Base-by-base conservation (phyloP, 257 asterid species). In the Striga asiatica region DNA sequence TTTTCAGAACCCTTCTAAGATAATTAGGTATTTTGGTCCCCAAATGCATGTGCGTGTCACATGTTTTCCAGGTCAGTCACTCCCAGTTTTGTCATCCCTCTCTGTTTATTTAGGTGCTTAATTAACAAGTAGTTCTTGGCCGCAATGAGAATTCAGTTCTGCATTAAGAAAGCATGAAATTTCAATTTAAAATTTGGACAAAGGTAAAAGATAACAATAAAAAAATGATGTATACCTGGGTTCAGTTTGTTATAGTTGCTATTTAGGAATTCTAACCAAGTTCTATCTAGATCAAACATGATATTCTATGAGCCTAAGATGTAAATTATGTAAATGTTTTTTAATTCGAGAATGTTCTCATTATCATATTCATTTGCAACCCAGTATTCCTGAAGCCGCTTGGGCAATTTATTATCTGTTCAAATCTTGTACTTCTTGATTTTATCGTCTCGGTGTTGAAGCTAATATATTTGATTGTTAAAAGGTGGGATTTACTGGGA, bases 401-500 rank as follows among this genome's bases (percentile, higher is more conserved):
- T 61, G 38, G 43, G 60, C 48, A 24, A 37, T 55, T 50, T 18
- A 52, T 49, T 24, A 62, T 56, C 37, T 61, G 32, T 47, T 41
- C 39, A 21, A 12, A 18, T 6, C 24, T 3, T 67, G 18, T 41
- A 21, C 50, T 50, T 55, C 56, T 55, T 50, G 5, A 25, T 65
- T 60, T 61, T 51, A 13, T 60, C 41, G 41, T 4, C 39, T 31
- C 21, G 57, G 20, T 49, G 54, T 37, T 50, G 39, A 34, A 58
- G 63, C 62, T 72, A 52, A 66, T 56, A 23, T 61, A 55, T 72
- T 67, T 65, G 5, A 35, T 68, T 65, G 25, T 50, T 78, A 21
- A 63, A 45, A 92, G 97, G 78, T 78, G 69, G 80, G 70, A 58
- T 92, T 92, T 63, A 84, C 99, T 50, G 99, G 99, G 54, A 84